Conservation (phyloP, 148 eudicot genomes). For the Silene uniflora region DNA sequence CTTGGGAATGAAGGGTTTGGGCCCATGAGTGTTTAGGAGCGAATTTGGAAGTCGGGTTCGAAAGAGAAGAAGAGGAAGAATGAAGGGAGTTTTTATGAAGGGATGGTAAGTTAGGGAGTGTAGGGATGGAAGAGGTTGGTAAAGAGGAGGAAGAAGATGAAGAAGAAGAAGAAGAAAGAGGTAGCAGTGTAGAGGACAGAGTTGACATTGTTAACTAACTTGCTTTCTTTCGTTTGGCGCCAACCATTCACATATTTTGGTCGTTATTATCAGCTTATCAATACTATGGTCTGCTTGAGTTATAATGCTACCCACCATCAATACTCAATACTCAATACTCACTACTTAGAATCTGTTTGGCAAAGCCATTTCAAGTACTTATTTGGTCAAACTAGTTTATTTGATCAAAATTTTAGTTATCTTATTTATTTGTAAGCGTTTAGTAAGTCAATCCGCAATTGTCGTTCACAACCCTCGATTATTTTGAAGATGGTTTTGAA, state of each 20-base stretch:
- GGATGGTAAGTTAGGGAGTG: background rate
- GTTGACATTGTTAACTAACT: constrained; percentile 19
- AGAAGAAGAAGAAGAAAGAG: background rate
- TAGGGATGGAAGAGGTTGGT: background rate
- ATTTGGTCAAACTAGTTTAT: too few species aligned
- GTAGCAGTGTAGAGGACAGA: background rate
- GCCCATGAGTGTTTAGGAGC: constrained; percentile 51
- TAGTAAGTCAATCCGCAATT: too few species aligned
- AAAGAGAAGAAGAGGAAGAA: constrained; percentile 9
- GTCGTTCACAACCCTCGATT: too few species aligned
- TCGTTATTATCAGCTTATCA: too few species aligned
- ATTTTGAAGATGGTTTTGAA: too few species aligned
- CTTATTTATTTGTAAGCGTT: too few species aligned
- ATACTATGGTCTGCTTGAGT: too few species aligned
- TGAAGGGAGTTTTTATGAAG: constrained; percentile 4
- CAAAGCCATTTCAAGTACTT: too few species aligned
- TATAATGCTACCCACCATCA: too few species aligned
- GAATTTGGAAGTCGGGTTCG: constrained; percentile 33
- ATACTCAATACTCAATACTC: too few species aligned
- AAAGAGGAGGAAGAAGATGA: background rate
- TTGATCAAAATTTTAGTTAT: too few species aligned
- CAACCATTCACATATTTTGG: background rate
- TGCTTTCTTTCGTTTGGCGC: background rate
- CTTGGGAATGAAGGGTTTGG: constrained; percentile 53
- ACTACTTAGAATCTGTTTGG: too few species aligned